Conservation (phyloP, 2,329 filamentous ascomycete genomes). For the Tothia fuscella region DNA sequence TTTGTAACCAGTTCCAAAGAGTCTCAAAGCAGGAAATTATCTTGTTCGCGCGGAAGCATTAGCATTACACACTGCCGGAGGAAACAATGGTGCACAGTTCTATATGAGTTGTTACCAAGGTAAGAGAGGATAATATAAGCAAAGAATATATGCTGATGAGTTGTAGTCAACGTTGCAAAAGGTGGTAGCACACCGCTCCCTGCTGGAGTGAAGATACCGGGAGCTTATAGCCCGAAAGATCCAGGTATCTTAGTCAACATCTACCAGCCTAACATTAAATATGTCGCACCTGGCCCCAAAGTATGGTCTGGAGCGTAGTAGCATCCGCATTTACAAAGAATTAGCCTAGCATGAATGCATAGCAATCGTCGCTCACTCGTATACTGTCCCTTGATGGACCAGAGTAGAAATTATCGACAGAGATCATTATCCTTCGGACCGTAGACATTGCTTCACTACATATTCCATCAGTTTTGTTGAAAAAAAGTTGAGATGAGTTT, state of each 20-base stretch:
- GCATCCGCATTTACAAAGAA: too few species aligned
- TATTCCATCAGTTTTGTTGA: too few species aligned
- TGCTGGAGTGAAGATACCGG: slow-evolving; percentile 8
- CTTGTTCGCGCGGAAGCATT: slow-evolving; percentile 13
- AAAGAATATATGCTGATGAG: neutral
- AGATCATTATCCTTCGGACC: too few species aligned
- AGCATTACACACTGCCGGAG: slow-evolving; percentile 9
- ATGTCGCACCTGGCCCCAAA: slow-evolving; percentile 8
- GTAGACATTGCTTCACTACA: too few species aligned
- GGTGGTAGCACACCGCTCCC: slow-evolving; percentile 2
- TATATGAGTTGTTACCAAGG: slow-evolving; percentile 11
- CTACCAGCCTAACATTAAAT: neutral
- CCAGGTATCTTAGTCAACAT: slow-evolving; percentile 7
- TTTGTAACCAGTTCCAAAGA: slow-evolving; percentile 8
- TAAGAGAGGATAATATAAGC: neutral
- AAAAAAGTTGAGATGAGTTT: too few species aligned
- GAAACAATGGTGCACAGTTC: slow-evolving; percentile 7
- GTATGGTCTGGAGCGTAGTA: too few species aligned
- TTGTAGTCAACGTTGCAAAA: slow-evolving; percentile 6
- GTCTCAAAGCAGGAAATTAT: slow-evolving; percentile 12
- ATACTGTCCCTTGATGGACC: too few species aligned
- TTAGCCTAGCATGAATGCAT: too few species aligned
- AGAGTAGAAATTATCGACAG: too few species aligned
- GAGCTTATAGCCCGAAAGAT: slow-evolving; percentile 7
- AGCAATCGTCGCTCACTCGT: too few species aligned